Evolutionary conservation across 495 filamentous ascomycete species (phyloP), one percentile per base, ranked within the genome.

Genomic region (Cenococcum geophilum): DNA sequence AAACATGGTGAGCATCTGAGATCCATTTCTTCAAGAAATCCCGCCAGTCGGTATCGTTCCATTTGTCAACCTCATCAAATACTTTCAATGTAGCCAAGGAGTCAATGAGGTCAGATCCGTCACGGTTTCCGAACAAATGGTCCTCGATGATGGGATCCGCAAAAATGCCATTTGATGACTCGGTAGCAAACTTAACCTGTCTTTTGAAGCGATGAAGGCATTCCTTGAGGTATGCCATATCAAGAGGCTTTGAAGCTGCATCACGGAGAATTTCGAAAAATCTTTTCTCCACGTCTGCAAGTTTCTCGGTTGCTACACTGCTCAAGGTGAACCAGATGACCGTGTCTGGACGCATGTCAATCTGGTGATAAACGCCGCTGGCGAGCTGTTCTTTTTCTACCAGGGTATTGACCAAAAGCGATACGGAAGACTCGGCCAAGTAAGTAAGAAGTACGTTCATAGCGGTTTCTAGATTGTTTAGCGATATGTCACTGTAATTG

Each of bases 351-450:
- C 90, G 83, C 36, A 81, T 76, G 54, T 96, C 91, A 48, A 80
- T 86, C 67, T 80, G 82, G 68, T 86, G 90, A 34, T 82, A 82
- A 8, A 97, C 83, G 3, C 83, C 86, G 75, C 91, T 96, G 11
- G 90, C 89, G 57, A 97, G 78, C 62, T 95, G 87, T 70, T 97
- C 92, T 67, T 87, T 92, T 68, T 99, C 95, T 10, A 99, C 93
- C 57, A 99, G 80, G 20, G 83, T 82, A 65, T 96, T 96, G 61
- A 97, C 92, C 18, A 99, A 76, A 14, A 97, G 77, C 1, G 91
- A 92, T 1, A 95, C 89, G 4, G 93, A 93, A 1, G 93, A 97
- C 14, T 91, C 92, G 56, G 88, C 87, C 20, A 99, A 80, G 67
- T 97, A 99, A 14, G 84, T 82, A 43, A 95, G 76, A 5, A 93